Evolutionary conservation across 1,139 yeast genomes (phyloP), one percentile per base, ranked within the genome.

Genomic region (Wickerhamomyces sp.): DNA sequence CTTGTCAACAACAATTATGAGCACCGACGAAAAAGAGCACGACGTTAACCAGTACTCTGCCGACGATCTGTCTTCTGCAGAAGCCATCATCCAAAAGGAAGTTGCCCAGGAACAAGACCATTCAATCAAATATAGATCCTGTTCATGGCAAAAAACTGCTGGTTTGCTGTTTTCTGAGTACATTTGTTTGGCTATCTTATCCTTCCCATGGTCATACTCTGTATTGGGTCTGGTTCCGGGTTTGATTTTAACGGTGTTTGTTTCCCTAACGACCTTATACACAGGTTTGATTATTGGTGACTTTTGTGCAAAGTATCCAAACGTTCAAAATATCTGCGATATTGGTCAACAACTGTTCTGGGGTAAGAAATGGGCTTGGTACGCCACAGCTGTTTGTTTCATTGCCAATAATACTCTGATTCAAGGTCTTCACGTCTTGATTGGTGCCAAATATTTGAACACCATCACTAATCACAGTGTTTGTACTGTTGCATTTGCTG

Each of bases 171-270:
- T 75, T 41, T 71, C 78, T 5, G 82, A 76, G 52, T 76, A 76
- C 54, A 73, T 75, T 25, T 75, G 80, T 47, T 60, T 76, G 41
- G 82, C 82, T 10, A 74, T 75, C 40, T 67, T 76, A 72, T 72
- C 79, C 15, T 76, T 76, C 50, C 83, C 83, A 0, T 73, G 80
- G 79, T 70, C 80, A 6, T 76, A 71, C 48, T 71, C 79, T 2
- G 75, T 75, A 3, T 57, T 76, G 22, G 82, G 83, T 0, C 54
- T 75, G 17, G 70, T 75, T 2, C 78, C 80, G 2, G 83, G 82
- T 1, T 55, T 75, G 17, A 70, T 76, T 23, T 52, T 75, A 35
- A 76, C 82, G 0, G 64, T 66, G 2, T 67, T 68, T 33, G 74
- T 75, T 6, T 66, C 80, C 3, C 45, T 66, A 14, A 66, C 73